Conservation (phyloP, 257 asterid species). For the Henckelia pumila region DNA sequence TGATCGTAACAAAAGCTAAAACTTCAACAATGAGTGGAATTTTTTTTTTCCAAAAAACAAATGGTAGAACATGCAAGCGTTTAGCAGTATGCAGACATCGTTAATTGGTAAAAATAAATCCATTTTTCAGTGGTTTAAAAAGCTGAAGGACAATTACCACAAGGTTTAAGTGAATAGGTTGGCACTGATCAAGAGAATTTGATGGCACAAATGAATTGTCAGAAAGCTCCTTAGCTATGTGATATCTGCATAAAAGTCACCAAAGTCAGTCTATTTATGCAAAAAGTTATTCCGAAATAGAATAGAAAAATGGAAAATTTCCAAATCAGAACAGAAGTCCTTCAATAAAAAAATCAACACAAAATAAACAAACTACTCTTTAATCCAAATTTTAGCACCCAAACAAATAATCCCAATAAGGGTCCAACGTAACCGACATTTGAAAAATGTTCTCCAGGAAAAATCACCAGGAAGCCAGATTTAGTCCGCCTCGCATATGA, state of each 20-base stretch:
- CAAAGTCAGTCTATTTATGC: neutral
- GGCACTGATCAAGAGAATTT: slow-evolving; percentile 58
- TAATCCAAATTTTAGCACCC: neutral
- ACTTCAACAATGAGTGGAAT: no score
- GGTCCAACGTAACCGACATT: neutral
- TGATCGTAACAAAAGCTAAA: neutral
- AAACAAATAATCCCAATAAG: neutral
- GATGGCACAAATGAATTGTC: slow-evolving; percentile 51
- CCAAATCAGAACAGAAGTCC: neutral
- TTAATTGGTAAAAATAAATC: neutral
- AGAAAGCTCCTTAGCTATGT: slow-evolving; percentile 49
- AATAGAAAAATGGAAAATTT: neutral
- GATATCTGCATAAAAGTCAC: slow-evolving; percentile 55
- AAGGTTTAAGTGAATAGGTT: slow-evolving; percentile 83
- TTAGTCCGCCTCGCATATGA: neutral
- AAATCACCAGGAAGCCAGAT: neutral
- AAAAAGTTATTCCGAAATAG: neutral
- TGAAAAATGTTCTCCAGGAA: neutral
- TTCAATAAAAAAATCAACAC: neutral
- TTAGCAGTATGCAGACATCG: neutral
- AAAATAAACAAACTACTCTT: neutral
- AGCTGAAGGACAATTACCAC: slow-evolving; percentile 58
- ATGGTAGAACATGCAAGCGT: no score
- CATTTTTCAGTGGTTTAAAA: neutral
- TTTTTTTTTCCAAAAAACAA: no score